Evolutionary conservation across 2,329 filamentous ascomycete genomes (phyloP), one percentile per base, ranked within the genome.

Genomic region (Oidium heveae): DNA sequence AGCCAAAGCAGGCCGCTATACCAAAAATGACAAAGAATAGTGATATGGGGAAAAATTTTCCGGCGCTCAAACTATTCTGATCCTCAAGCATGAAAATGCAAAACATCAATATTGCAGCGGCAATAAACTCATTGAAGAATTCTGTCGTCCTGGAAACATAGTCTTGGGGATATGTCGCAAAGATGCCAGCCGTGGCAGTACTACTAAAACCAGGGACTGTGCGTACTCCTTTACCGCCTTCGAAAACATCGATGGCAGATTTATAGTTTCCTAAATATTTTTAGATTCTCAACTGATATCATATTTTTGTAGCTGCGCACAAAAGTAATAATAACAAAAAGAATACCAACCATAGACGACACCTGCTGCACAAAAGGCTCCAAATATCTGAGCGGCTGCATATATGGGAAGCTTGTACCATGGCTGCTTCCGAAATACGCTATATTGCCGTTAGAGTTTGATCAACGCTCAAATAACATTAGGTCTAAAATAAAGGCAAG

Each of bases 11-110:
- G 43, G 79, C 78, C 22, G 80, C 81, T 37, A 86, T 80, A 9
- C 80, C 82, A 62, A 86, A 85, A 57, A 86, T 77, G 28, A 85
- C 70, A 66, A 85, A 84, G 69, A 84, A 84, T 2, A 85, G 66
- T 9, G 69, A 74, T 1, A 86, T 66, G 0, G 80, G 79, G 49
- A 74, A 70, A 22, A 78, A 60, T 0, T 72, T 70, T 0, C 76
- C 76, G 0, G 77, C 76, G 4, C 61, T 61, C 2, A 62, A 53
- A 3, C 76, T 77, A 15, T 73, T 69, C 50, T 70, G 68, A 58
- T 81, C 79, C 56, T 80, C 79, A 41, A 86, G 67, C 0, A 80
- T 77, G 61, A 82, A 85, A 53, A 86, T 83, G 58, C 78, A 71
- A 61, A 86, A 84, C 74, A 84, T 82, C 20, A 86, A 68, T 34